phyloP scores from a whole-genome alignment of 2,329 filamentous ascomycete species.

The Colletotrichum melonis region DNA sequence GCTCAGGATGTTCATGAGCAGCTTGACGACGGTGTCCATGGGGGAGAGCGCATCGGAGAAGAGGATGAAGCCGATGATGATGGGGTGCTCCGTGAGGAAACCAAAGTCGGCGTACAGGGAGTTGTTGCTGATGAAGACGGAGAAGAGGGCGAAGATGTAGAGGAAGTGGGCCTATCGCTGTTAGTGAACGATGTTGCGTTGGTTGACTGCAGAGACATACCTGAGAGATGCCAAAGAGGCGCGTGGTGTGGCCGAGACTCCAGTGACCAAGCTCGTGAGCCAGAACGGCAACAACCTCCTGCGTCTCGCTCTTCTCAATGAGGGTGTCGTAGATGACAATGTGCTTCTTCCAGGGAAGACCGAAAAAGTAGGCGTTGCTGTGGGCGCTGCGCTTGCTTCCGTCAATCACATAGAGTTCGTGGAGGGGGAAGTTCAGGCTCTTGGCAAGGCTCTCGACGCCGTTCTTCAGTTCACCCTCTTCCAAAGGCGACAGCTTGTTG shows the following conservation, averaged over 20 bases:
- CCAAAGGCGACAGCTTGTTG: conserved; percentile 95
- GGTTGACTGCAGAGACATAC: conserved; percentile 54
- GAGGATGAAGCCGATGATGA: conserved; percentile 96
- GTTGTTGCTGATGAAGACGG: conserved; percentile 94
- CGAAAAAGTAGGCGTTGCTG: conserved; percentile 95
- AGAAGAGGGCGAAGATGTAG: conserved; percentile 97
- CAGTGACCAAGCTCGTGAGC: conserved; percentile 98
- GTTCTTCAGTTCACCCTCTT: conserved; percentile 88
- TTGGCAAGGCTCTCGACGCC: conserved; percentile 86
- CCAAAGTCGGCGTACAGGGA: conserved; percentile 93
- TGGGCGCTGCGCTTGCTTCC: conserved; percentile 89
- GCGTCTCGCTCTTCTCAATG: conserved; percentile 91
- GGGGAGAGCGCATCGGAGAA: conserved; percentile 97
- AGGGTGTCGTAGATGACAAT: conserved; percentile 99
- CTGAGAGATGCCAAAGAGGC: conserved; percentile 87
- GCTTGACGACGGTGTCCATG: conserved; percentile 93
- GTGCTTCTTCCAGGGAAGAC: conserved; percentile 99
- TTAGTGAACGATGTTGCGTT: background rate
- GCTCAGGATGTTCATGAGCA: conserved; percentile 95
- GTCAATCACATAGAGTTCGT: conserved; percentile 94
- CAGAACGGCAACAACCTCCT: conserved; percentile 94
- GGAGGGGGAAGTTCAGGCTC: conserved; percentile 89
- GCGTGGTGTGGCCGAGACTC: conserved; percentile 94
- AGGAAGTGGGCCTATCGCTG: conserved; percentile 83
- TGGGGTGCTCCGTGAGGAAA: conserved; percentile 84